Conservation (phyloP, 176 grass and related monocot species). For the Rhynchospora tenuis region DNA sequence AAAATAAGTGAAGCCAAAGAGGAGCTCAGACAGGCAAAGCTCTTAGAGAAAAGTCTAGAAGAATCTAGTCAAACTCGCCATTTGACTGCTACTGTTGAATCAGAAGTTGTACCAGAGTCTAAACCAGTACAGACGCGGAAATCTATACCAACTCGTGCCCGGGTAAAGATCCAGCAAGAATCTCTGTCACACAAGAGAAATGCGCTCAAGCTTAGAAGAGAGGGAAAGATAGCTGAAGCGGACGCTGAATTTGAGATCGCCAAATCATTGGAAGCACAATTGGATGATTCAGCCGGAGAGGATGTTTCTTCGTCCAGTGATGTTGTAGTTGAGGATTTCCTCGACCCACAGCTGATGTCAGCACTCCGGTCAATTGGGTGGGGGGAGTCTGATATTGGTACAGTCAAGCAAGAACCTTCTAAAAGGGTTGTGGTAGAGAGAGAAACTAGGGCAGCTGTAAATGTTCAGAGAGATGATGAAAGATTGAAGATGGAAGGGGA, state of each 20-base stretch:
- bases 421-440: conserved; percentile 33
- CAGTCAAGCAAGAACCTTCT: not conserved
- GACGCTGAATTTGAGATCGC: conserved; percentile 82
- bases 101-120: not conserved
- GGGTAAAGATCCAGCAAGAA: conserved; percentile 83
- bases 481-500: conserved; percentile 63
- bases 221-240: conserved; percentile 68
- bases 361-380: conserved; percentile 71
- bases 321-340: conserved; percentile 54
- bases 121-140: conserved; percentile 42
- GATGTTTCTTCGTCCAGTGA: conserved; percentile 32
- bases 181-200: conserved; percentile 87
- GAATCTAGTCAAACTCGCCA: conserved; percentile 31
- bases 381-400: conserved; percentile 42
- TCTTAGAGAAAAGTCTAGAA: conserved; percentile 57
- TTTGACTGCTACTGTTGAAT: conserved; percentile 19
- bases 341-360: conserved; percentile 88
- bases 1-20: conserved; percentile 75
- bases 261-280: conserved; percentile 72
- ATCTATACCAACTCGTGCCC: conserved; percentile 63
- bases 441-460: not conserved
- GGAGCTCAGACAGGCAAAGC: conserved; percentile 76
- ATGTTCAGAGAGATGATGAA: conserved; percentile 35
- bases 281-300: conserved; percentile 63
- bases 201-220: conserved; percentile 79